Conservation (phyloP, 192 early-diverging fungal species). For the Paraglomus occultum region DNA sequence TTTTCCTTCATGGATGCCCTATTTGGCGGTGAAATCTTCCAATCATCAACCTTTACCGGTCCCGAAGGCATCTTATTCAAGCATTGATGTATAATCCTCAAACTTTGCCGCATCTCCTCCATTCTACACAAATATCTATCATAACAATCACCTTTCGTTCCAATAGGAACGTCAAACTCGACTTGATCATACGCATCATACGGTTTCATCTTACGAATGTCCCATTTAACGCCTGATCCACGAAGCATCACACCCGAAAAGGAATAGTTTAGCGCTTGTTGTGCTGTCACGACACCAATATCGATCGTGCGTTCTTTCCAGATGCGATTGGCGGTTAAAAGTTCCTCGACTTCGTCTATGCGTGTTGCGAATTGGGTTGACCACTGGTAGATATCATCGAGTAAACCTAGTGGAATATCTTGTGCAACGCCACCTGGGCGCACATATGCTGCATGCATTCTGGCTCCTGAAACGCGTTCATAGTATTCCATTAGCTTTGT, state of each 20-base stretch:
- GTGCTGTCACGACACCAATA: constrained; percentile 81
- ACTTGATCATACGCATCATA: constrained; percentile 95
- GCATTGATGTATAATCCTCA: constrained; percentile 95
- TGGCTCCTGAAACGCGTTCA: constrained; percentile 96
- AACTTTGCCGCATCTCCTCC: constrained; percentile 98
- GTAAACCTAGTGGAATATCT: constrained; percentile 88
- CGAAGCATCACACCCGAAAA: constrained; percentile 96
- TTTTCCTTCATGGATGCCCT: constrained; percentile 95
- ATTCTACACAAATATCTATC: constrained; percentile 96
- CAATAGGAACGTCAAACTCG: constrained; percentile 97
- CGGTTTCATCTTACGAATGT: constrained; percentile 88
- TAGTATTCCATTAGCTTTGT: constrained; percentile 92
- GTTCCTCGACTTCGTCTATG: constrained; percentile 93
- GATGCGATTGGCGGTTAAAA: constrained; percentile 90
- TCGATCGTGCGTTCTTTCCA: constrained; percentile 88
- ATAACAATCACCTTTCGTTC: constrained; percentile 92
- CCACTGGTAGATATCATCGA: constrained; percentile 97
- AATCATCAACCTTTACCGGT: constrained; percentile 92
- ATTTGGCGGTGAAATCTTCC: constrained; percentile 94
- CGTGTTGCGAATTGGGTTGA: constrained; percentile 84
- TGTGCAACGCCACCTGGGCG: constrained; percentile 93
- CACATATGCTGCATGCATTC: constrained; percentile 97
- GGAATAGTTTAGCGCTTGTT: constrained; percentile 88
- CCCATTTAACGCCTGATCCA: constrained; percentile 90
- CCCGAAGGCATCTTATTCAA: constrained; percentile 95